These are phyloP conservation scores for Trichophyton equinum DNA, from an alignment of 2,329 filamentous ascomycete genomes.

Conservation along the genomic window DNA sequence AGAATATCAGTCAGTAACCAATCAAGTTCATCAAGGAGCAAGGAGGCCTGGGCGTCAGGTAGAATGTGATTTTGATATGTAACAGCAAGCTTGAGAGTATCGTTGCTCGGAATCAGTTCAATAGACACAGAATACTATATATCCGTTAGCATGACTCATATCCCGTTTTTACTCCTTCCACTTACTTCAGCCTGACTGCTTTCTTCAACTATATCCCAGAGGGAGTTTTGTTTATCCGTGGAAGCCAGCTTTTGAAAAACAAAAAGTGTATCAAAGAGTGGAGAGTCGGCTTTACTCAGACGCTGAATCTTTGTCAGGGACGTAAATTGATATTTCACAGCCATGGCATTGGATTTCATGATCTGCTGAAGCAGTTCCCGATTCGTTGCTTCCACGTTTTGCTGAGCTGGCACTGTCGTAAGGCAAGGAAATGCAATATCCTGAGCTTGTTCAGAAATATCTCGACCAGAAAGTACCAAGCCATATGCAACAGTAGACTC, in stretches of 20 bases:
- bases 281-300: conserved; percentile 51
- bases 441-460: conserved; percentile 44
- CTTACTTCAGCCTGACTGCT: conserved; percentile 52
- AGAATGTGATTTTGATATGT: conserved; percentile 54
- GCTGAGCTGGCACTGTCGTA: conserved; percentile 62
- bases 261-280: conserved; percentile 73
- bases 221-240: conserved; percentile 15
- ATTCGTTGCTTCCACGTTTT: conserved; percentile 44
- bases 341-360: conserved; percentile 50
- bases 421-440: conserved; percentile 63
- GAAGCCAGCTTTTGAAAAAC: conserved; percentile 57
- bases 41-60: conserved; percentile 52
- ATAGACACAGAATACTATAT: conserved; percentile 60
- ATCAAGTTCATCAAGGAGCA: conserved; percentile 63
- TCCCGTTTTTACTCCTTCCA: neutral
- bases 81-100: conserved; percentile 48
- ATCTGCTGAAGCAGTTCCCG: conserved; percentile 47
- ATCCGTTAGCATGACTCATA: conserved; percentile 9
- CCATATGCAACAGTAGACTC: conserved; percentile 66
- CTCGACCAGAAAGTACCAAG: conserved; percentile 64
- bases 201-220: conserved; percentile 54
- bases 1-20: conserved; percentile 49
- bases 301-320: conserved; percentile 61
- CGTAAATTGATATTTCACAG: conserved; percentile 59
- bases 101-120: conserved; percentile 52